Evolutionary conservation across 2,329 filamentous ascomycete species (phyloP), one percentile per base, ranked within the genome.

Genomic region (Alternaria triticimaculans): DNA sequence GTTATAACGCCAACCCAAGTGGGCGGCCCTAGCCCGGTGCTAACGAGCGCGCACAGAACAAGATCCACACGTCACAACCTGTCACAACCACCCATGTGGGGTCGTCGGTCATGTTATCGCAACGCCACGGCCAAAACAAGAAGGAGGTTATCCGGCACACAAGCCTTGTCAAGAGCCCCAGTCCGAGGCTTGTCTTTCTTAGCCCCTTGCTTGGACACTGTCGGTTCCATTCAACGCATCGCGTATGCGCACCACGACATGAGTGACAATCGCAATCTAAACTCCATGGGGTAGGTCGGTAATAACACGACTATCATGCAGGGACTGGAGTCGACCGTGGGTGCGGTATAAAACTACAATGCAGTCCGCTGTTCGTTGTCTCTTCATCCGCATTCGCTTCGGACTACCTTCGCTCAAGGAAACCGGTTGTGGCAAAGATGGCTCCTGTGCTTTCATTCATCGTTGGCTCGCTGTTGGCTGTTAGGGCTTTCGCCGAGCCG

Each of bases 391-490:
- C 60, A 43, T 48, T 62, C 55, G 60, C 62, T 64, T 55, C 44
- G 44, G 56, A 60, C 37, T 55, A 54, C 28, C 26, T 58, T 62
- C 56, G 60, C 54, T 67, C 67, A 64, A 60, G 54, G 58, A 50
- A 68, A 60, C 55, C 51, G 45, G 56, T 51, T 28, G 64, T 59
- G 54, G 63, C 56, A 65, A 53, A 63, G 20, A 73, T 73, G 71
- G 68, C 71, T 58, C 71, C 70, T 28, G 58, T 73, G 41, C 65
- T 72, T 30, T 64, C 68, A 23, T 66, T 74, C 66, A 54, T 75
- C 44, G 66, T 72, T 45, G 65, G 68, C 64, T 73, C 71, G 25
- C 56, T 75, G 56, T 59, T 75, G 68, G 70, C 71, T 21, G 64
- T 66, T 23, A 60, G 57, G 25, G 65, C 62, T 33, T 65, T 75